Evolutionary conservation across 192 early-diverging fungal species (phyloP), one percentile per base, ranked within the genome.

Genomic region (Linnemannia elongata): DNA sequence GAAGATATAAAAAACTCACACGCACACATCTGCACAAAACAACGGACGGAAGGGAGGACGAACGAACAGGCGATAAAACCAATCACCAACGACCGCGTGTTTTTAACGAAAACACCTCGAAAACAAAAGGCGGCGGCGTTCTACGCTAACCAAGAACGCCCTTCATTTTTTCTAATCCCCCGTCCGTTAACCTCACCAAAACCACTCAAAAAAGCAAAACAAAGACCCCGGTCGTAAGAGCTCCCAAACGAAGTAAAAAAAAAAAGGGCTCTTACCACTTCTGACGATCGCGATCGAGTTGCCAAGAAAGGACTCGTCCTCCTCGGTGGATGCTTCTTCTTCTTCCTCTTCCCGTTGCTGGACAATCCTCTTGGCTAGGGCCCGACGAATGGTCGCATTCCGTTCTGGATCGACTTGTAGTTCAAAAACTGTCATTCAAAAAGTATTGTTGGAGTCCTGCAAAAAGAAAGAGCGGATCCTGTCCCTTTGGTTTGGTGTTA

Each of bases 361-460:
- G 36, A 81, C 78, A 68, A 86, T 86, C 76, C 84, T 75, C 74
- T 81, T 86, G 35, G 84, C 84, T 45, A 86, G 70, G 39, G 79
- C 84, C 41, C 79, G 78, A 70, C 84, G 84, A 81, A 86, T 80
- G 38, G 78, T 45, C 20, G 79, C 75, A 81, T 86, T 86, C 75
- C 84, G 74, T 57, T 81, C 84, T 73, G 84, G 79, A 78, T 86
- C 79, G 41, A 86, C 55, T 73, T 86, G 84, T 72, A 86, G 33
- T 81, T 86, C 84, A 69, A 81, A 86, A n/a, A 78, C 84, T 76
- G 78, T 80, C 79, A 86, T 83, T 78, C 82, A 78, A 66, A 78
- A 66, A 60, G 33, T 9, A 33, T 2, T 35, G 60, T 12, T 33
- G 30, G n/a, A 66, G 60, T 66, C 60, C 60, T 66, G 30, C 10